Evolutionary conservation across 768 basidiomycete species (phyloP).

Genomic region (Lentinula detonsa): DNA sequence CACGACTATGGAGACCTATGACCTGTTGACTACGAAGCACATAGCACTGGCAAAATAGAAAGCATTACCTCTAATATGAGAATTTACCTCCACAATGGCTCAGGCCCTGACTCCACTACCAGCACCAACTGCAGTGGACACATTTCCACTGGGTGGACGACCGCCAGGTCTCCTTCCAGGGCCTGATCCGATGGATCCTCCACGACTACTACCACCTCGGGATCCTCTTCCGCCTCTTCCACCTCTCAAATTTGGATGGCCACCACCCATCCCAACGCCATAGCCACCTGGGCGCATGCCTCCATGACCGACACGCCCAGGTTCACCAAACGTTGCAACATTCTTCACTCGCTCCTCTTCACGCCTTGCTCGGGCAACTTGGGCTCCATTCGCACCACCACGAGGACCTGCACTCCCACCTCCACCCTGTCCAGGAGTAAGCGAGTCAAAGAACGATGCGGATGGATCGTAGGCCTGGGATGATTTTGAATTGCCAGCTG

Average conservation of each 20-base stretch:
- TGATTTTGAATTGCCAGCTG: slow-evolving; percentile 29
- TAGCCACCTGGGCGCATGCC: slow-evolving; percentile 74
- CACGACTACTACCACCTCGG: background rate
- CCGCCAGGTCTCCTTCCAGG: background rate
- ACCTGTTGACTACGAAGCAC: background rate
- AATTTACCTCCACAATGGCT: background rate
- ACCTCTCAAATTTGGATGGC: slow-evolving; percentile 20
- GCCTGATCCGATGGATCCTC: background rate
- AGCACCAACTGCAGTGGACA: background rate
- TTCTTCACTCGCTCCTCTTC: slow-evolving; percentile 84
- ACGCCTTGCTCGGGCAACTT: slow-evolving; percentile 54
- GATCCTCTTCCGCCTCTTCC: background rate
- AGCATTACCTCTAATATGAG: background rate
- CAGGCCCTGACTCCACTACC: background rate
- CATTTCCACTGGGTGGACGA: background rate
- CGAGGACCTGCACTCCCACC: slow-evolving; percentile 31
- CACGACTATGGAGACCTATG: background rate
- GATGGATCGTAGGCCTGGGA: slow-evolving; percentile 64
- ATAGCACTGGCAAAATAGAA: background rate
- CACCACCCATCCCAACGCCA: slow-evolving; percentile 72
- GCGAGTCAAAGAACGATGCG: slow-evolving; percentile 78
- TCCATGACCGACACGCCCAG: slow-evolving; percentile 58
- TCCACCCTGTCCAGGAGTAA: slow-evolving; percentile 24
- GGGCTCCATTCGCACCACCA: slow-evolving; percentile 27
- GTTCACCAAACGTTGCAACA: slow-evolving; percentile 83